These are phyloP conservation scores for Paramecium octaurelia DNA, from an alignment of 73 alveolate species.

Conservation along the genomic window DNA sequence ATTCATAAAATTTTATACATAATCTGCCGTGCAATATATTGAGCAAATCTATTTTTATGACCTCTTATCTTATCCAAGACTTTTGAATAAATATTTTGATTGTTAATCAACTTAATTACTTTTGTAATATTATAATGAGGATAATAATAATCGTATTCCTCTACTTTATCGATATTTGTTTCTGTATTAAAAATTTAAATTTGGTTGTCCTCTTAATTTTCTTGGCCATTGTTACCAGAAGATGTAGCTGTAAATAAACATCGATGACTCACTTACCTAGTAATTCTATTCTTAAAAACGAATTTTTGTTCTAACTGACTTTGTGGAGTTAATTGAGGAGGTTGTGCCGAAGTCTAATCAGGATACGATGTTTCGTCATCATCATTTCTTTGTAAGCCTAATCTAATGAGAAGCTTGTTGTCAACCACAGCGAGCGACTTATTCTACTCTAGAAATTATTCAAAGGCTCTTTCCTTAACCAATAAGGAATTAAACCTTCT, in stretches of 20 bases:
- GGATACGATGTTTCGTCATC: not conserved
- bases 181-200: not conserved
- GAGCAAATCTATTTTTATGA: slow-evolving; percentile 12
- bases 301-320: not conserved
- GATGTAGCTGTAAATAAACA: not conserved
- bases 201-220: not conserved
- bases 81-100: not conserved
- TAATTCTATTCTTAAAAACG: not conserved
- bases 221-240: not conserved
- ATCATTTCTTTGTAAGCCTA: not conserved
- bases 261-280: not conserved
- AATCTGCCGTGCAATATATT: not conserved
- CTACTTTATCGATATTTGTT: not conserved
- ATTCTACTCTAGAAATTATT: not conserved
- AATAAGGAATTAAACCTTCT: not conserved
- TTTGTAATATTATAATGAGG: not conserved
- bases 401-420: not conserved
- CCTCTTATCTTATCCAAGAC: not conserved
- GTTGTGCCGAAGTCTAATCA: not conserved
- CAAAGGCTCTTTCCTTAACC: slow-evolving; percentile 1
- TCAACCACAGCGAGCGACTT: not conserved
- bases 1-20: not conserved
- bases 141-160: not conserved
- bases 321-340: not conserved
- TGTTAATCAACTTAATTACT: not conserved